phyloP scores from a whole-genome alignment of 2,329 filamentous ascomycete species.

The Cytospora schulzeri region DNA sequence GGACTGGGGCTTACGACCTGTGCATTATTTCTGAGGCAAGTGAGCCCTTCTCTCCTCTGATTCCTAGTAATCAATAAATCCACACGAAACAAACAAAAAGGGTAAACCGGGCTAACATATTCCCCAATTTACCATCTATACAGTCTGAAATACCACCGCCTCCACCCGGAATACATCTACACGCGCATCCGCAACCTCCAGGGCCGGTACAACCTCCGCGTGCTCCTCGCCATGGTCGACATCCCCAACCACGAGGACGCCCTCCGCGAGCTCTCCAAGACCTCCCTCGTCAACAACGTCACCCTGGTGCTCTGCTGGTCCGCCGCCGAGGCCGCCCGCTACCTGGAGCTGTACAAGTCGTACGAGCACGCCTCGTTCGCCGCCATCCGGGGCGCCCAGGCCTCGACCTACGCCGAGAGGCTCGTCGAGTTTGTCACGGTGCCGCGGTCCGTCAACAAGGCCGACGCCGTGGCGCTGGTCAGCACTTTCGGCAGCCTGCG shows the following conservation, averaged over 20 bases:
- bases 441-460: conserved; percentile 89
- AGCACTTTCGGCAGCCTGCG: conserved; percentile 89
- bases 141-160: conserved; percentile 90
- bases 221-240: conserved; percentile 90
- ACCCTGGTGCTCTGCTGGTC: conserved; percentile 95
- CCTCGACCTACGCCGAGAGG: conserved; percentile 80
- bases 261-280: conserved; percentile 88
- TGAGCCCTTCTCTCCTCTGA: too few relatives aligned
- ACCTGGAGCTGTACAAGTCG: conserved; percentile 92
- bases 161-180: conserved; percentile 98
- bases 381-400: conserved; percentile 83
- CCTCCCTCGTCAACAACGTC: conserved; percentile 86
- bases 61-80: too few relatives aligned
- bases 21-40: conserved; percentile 77
- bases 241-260: conserved; percentile 92
- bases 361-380: conserved; percentile 82
- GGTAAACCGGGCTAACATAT: conserved; percentile 3
- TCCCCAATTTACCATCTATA: not conserved
- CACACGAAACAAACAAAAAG: not conserved
- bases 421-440: conserved; percentile 92
- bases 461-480: conserved; percentile 86
- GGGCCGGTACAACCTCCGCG: conserved; percentile 82
- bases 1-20: conserved; percentile 85
- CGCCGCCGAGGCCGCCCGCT: conserved; percentile 87
- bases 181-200: conserved; percentile 83